phyloP scores from a whole-genome alignment of 495 filamentous ascomycete genomes.

The Bathelium albidoporum region DNA sequence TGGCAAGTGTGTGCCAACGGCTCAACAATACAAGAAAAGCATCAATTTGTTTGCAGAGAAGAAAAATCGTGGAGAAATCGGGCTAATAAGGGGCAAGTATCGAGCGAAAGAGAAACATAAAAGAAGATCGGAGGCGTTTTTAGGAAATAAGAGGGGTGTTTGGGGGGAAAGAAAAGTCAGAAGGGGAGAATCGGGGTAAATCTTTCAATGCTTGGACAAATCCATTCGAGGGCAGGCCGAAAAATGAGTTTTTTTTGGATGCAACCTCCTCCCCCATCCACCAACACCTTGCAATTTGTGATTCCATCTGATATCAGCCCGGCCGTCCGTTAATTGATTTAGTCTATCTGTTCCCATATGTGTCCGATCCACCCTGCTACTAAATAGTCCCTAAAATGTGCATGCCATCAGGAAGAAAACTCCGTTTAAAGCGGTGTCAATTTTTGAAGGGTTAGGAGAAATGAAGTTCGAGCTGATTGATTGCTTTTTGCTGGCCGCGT shows the following conservation, averaged over 20 bases:
- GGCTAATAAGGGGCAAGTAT: neutral
- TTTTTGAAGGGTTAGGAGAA: no score
- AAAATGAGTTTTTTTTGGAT: neutral
- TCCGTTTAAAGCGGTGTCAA: neutral
- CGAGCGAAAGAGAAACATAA: neutral
- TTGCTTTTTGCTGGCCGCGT: no score
- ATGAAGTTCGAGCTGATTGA: no score
- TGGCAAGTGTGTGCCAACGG: neutral
- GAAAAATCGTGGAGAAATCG: neutral
- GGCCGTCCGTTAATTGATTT: neutral
- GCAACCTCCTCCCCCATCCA: conserved; percentile 3
- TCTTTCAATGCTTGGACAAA: neutral
- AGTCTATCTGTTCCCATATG: neutral
- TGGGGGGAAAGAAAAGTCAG: neutral
- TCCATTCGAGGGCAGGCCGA: neutral
- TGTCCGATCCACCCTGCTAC: neutral
- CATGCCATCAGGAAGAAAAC: neutral
- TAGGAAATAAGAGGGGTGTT: neutral
- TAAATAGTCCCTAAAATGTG: neutral
- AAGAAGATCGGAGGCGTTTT: neutral
- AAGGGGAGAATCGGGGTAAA: neutral
- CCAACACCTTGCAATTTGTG: conserved; percentile 5
- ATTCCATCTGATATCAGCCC: neutral
- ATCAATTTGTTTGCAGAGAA: neutral
- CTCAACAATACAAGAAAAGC: neutral